Evolutionary conservation across 164 flowering plant genomes (phyloP).

Genomic region (Hamamelis virginiana): DNA sequence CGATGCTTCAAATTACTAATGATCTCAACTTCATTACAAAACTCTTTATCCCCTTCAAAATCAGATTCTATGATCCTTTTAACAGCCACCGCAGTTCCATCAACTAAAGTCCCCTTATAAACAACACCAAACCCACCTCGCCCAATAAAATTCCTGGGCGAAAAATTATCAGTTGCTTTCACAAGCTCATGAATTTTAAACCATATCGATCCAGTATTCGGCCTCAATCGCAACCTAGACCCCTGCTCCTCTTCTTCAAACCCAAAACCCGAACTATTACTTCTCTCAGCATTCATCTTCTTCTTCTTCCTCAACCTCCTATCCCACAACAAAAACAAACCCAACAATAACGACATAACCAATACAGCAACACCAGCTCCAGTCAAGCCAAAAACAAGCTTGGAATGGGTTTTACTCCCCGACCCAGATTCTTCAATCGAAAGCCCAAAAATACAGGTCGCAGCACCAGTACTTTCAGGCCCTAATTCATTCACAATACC

Average conservation of each 20-base stretch:
- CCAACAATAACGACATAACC: constrained; percentile 30
- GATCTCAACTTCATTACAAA: constrained; percentile 74
- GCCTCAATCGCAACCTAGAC: constrained; percentile 39
- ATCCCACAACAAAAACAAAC: constrained; percentile 42
- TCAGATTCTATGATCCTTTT: constrained; percentile 63
- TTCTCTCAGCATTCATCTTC: constrained; percentile 12
- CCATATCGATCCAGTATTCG: constrained; percentile 63
- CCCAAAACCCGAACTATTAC: constrained; percentile 8
- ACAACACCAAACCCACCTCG: constrained; percentile 70
- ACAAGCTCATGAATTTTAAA: constrained; percentile 60
- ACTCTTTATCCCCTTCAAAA: constrained; percentile 57
- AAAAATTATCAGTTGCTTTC: constrained; percentile 60
- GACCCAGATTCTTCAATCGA: constrained; percentile 12
- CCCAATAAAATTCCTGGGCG: constrained; percentile 60
- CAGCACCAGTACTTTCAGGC: constrained; percentile 50
- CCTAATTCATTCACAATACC: constrained; percentile 62
- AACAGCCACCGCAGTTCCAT: constrained; percentile 63
- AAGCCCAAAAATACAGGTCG: constrained; percentile 52
- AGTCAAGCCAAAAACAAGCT: constrained; percentile 34
- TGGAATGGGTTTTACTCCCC: constrained; percentile 8
- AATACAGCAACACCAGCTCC: constrained; percentile 51
- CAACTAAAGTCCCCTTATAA: constrained; percentile 55
- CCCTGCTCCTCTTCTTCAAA: constrained; percentile 28
- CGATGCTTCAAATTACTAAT: constrained; percentile 69
- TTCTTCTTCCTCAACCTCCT: constrained; percentile 20